Evolutionary conservation across 192 early-diverging fungal species (phyloP), one percentile per base, ranked within the genome.

Genomic region (Gaertneriomyces sp.): DNA sequence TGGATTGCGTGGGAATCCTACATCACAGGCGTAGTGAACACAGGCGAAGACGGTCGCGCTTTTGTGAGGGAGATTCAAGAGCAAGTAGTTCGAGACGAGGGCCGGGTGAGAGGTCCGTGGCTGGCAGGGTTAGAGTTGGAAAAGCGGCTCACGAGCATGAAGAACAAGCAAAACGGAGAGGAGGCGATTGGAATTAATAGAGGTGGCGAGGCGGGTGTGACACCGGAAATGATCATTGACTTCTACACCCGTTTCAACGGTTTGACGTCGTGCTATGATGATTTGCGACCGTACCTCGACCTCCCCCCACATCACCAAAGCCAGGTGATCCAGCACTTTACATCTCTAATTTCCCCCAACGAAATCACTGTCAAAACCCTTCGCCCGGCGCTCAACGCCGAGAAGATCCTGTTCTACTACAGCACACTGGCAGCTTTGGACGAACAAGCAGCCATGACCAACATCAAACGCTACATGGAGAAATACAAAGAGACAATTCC

Each of bases 211-310:
- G 25, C 25, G 25, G 25, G 25, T 33, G 25, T 33, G 25, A 33
- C 25, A 33, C 25, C 25, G 25, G 50, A 61, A n/a, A 72, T 79
- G 20, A 69, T 89, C 4, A 52, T 80, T 11, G 47, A 71, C 3
- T 93, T 90, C 67, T 75, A 89, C 58, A 62, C 68, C 7, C 76
- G 69, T 4, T 91, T 91, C 62, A 88, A 88, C 19, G 70, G 76
- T 16, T 85, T 82, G 53, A 67, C 78, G 3, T 86, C 84, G 60
- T 90, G 86, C 56, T 91, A 91, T 72, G 90, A 91, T 62, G 91
- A 93, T 71, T 66, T 93, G 19, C 75, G 77, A 6, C 55, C 70
- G 17, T 91, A 89, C 69, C 64, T 89, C 39, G 14, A 63, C 9
- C 17, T 46, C 10, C 25, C 25, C 25, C 25, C 25, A 33, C 25